phyloP scores from a whole-genome alignment of 768 basidiomycete species.

The Inosperma sp. region DNA sequence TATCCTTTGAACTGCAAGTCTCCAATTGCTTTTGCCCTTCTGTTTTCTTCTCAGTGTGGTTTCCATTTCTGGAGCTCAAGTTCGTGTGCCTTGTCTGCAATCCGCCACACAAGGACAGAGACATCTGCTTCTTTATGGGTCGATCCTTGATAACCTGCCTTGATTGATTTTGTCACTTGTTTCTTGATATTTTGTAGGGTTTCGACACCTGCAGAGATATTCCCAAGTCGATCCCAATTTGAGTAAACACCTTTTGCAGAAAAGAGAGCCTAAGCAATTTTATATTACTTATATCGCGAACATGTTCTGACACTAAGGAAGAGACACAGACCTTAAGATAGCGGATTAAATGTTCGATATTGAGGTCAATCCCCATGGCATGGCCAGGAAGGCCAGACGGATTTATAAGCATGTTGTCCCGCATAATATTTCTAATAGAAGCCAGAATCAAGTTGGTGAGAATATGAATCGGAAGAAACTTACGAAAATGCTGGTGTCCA shows the following conservation, averaged over 20 bases:
- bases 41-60: not conserved
- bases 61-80: slow-evolving; percentile 12
- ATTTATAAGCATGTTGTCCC: slow-evolving; percentile 34
- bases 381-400: slow-evolving; percentile 29
- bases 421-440: slow-evolving; percentile 30
- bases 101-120: slow-evolving; percentile 16
- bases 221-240: slow-evolving; percentile 29
- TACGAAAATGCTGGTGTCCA: slow-evolving; percentile 33
- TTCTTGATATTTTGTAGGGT: slow-evolving; percentile 29
- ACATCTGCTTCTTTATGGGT: slow-evolving; percentile 22
- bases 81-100: slow-evolving; percentile 19
- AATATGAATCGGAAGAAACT: slow-evolving; percentile 5
- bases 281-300: not conserved
- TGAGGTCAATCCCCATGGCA: slow-evolving; percentile 32
- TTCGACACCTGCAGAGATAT: slow-evolving; percentile 28
- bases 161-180: slow-evolving; percentile 21
- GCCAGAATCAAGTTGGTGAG: not conserved
- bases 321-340: slow-evolving; percentile 27
- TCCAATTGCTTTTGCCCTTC: slow-evolving; percentile 13
- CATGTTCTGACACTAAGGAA: no score
- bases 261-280: slow-evolving; percentile 20
- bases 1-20: slow-evolving; percentile 18
- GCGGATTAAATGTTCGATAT: slow-evolving; percentile 35
- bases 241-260: slow-evolving; percentile 29
- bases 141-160: slow-evolving; percentile 22